A percentile compares a stretch with the other conserved stretches of the same genome.
phyloP scores from a whole-genome alignment of 331 rosid genomes.

The Pyrus hybrid region DNA sequence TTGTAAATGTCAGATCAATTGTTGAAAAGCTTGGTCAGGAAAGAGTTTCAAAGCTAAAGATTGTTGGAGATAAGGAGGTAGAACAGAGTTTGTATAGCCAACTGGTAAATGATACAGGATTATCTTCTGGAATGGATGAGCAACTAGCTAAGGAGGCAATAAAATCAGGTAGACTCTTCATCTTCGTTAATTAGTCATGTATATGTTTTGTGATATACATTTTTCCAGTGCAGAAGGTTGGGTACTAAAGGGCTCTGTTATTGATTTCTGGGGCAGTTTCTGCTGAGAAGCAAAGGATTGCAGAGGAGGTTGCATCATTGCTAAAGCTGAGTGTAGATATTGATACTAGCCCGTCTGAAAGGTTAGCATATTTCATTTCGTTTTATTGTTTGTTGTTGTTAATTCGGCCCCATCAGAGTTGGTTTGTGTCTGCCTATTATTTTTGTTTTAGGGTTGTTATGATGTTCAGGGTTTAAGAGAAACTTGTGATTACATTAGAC shows the following conservation, averaged over 20 bases:
- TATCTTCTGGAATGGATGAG: slow-evolving; percentile 60
- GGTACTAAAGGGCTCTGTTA: slow-evolving; percentile 22
- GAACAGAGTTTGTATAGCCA: slow-evolving; percentile 67
- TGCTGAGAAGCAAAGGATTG: slow-evolving; percentile 82
- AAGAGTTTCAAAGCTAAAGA: slow-evolving; percentile 52
- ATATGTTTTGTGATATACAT: slow-evolving; percentile 13
- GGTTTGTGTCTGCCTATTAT: neutral
- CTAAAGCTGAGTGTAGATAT: slow-evolving; percentile 81
- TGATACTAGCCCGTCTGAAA: slow-evolving; percentile 62
- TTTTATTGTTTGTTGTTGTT: neutral
- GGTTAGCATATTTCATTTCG: slow-evolving; percentile 29
- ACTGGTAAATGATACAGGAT: slow-evolving; percentile 35
- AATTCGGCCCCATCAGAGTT: neutral
- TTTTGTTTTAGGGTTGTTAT: neutral
- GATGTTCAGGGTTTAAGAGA: neutral
- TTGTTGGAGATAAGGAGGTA: slow-evolving; percentile 67
- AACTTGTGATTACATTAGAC: neutral
- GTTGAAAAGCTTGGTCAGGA: slow-evolving; percentile 70
- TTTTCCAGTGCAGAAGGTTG: slow-evolving; percentile 13
- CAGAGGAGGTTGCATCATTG: slow-evolving; percentile 75
- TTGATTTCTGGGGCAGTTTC: slow-evolving; percentile 46
- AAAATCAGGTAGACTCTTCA: slow-evolving; percentile 53
- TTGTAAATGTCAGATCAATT: slow-evolving; percentile 41
- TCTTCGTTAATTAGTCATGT: slow-evolving; percentile 14
- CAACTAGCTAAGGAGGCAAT: slow-evolving; percentile 68